Percentiles rank a stretch among this genome's conserved stretches.
Conservation (phyloP, 208 protist species). For the Leishmania braziliensis region DNA sequence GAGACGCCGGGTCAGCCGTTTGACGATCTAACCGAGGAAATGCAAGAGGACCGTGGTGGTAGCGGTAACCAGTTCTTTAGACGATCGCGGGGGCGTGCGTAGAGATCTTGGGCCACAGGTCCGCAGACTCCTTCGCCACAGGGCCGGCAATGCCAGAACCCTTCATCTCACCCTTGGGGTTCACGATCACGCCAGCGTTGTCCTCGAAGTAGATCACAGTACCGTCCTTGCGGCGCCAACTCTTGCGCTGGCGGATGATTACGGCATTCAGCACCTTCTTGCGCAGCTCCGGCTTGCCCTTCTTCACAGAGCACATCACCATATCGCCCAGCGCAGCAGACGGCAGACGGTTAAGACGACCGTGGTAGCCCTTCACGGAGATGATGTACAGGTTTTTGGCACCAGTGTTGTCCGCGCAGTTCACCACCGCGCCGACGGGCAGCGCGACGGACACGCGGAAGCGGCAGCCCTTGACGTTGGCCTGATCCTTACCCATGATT, state of each 20-base stretch:
- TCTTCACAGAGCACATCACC: slow-evolving; percentile 99
- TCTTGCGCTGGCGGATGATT: slow-evolving; percentile 99
- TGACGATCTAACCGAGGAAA: neutral
- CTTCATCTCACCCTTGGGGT: slow-evolving; percentile 99
- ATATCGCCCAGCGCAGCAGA: slow-evolving; percentile 98
- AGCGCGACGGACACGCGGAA: slow-evolving; percentile 99
- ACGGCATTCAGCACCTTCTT: slow-evolving; percentile 99
- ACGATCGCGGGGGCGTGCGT: slow-evolving; percentile 95
- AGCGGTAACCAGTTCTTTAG: slow-evolving; percentile 68
- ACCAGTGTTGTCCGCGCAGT: slow-evolving; percentile 99
- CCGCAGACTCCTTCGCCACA: slow-evolving; percentile 99
- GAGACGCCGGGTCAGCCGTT: neutral
- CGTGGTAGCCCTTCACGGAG: slow-evolving; percentile 97
- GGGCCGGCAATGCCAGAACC: slow-evolving; percentile 99
- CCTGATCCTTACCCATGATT: slow-evolving; percentile 90
- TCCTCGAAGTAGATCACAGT: slow-evolving; percentile 99
- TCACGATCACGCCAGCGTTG: slow-evolving; percentile 99
- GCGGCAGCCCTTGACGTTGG: slow-evolving; percentile 95
- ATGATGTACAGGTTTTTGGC: slow-evolving; percentile 99
- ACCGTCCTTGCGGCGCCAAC: slow-evolving; percentile 98
- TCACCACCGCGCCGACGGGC: slow-evolving; percentile 98
- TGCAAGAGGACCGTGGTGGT: neutral
- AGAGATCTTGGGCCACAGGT: slow-evolving; percentile 99
- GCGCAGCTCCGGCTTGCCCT: slow-evolving; percentile 99
- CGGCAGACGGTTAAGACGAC: slow-evolving; percentile 99